These are phyloP conservation scores for Botrytis fabae DNA, from an alignment of 2,329 filamentous ascomycete genomes.

Conservation along the genomic window DNA sequence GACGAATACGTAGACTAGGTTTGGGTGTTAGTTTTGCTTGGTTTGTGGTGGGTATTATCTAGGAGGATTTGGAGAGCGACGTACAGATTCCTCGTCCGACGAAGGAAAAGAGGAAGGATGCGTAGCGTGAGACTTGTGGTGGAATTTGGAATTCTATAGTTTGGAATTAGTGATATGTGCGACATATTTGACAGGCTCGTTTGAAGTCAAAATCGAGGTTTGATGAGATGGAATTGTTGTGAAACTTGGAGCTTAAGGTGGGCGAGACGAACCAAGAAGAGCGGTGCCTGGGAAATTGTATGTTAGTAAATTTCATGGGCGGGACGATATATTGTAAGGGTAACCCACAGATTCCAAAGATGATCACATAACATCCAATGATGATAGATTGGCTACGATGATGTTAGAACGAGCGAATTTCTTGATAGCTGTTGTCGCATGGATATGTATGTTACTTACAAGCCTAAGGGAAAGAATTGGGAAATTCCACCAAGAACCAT, in stretches of 20 bases:
- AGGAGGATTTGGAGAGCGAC: conserved; percentile 43
- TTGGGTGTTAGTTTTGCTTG: conserved; percentile 28
- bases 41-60: conserved; percentile 11
- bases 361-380: conserved; percentile 80
- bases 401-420: conserved; percentile 2
- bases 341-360: conserved; percentile 79
- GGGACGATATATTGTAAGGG: conserved; percentile 9
- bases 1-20: conserved; percentile 89
- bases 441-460: conserved; percentile 38
- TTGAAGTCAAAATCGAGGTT: neutral
- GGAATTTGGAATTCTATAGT: conserved; percentile 83
- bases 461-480: conserved; percentile 58
- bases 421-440: neutral
- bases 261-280: conserved; percentile 53
- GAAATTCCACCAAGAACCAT: conserved; percentile 83
- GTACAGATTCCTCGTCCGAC: conserved; percentile 90
- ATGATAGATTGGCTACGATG: conserved; percentile 66
- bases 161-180: neutral
- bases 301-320: conserved; percentile 29
- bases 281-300: conserved; percentile 56
- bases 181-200: neutral
- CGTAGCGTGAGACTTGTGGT: conserved; percentile 88
- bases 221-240: neutral
- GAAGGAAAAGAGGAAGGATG: conserved; percentile 97
- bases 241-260: conserved; percentile 25